A percentile compares a stretch with the other conserved stretches of the same genome.
These are phyloP conservation scores for Trifolium subterraneum DNA, from an alignment of 306 rosid species.

Conservation along the genomic window DNA sequence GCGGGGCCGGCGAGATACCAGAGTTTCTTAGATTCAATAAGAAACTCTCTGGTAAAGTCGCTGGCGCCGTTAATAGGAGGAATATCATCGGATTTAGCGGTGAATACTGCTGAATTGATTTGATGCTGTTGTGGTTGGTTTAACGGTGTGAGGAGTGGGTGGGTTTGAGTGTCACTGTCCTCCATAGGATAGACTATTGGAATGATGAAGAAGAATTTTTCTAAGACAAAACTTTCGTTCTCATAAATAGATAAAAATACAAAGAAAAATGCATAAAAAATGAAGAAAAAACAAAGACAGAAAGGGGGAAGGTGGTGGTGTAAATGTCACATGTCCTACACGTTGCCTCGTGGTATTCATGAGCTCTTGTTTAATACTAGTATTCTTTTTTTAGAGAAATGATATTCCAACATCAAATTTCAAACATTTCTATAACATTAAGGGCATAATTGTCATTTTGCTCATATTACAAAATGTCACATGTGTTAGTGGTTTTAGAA, in stretches of 20 bases:
- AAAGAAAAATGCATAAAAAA: no score
- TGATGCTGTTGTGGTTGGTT: neutral
- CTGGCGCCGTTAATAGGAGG: conserved; percentile 49
- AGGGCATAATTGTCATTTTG: no score
- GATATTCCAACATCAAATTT: no score
- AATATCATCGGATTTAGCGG: conserved; percentile 62
- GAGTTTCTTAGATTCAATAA: conserved; percentile 65
- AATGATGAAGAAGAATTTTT: neutral
- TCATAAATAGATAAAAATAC: neutral
- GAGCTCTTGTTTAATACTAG: neutral
- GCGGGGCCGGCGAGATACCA: conserved; percentile 97
- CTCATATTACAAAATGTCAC: no score
- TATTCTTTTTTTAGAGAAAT: no score
- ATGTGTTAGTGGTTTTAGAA: no score
- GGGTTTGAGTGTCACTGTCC: neutral
- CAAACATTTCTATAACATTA: no score
- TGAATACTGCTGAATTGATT: conserved; percentile 47
- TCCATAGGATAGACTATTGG: conserved; percentile 11
- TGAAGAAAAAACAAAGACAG: neutral
- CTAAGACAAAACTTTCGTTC: neutral
- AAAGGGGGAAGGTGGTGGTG: neutral
- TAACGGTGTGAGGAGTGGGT: conserved; percentile 40
- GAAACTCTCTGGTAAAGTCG: conserved; percentile 59
- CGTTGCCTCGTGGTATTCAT: neutral
- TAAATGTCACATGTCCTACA: neutral